Base-by-base conservation (phyloP, 257 asterid genomes). In the Capsicum rhomboideum region DNA sequence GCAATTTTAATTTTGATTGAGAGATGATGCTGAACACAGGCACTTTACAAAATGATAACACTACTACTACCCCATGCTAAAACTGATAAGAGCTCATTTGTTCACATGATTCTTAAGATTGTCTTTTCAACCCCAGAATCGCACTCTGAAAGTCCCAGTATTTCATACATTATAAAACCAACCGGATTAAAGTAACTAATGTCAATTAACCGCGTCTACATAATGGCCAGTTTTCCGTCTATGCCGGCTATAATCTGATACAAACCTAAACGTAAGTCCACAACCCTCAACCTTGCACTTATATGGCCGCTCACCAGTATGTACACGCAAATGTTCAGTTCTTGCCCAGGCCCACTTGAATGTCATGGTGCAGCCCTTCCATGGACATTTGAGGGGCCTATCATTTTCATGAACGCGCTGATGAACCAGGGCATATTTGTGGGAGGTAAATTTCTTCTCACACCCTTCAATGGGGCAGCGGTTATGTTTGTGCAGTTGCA, bases 331-430 rank as follows among this genome's bases (percentile, higher is more conserved):
- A 86, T 95, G 99, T 83, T 95, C 98, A 10, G 98, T 95, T 82
- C 98, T 90, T 3, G 99, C 98, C 99, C 99, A 95, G 12, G 98
- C 97, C 99, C 99, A 95, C 87, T 95, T 95, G 67, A 94, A 95
- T 6, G 98, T 86, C 99, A 95, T 91, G 11, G 85, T 83, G 90
- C 97, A 94, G 61, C 98, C 98, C 16, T 90, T 85, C 99, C 98
- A 95, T 6, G 97, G 82, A 82, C 99, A 95, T 87, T 92, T 95
- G 74, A 95, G 90, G 21, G 98, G 99, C 88, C 98, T 89, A 20
- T 94, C 93, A 78, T 93, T 94, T 28, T 90, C 91, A 74, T 95
- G 99, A 18, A 95, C 99, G 6, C 97, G 95, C 85, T 93, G 93
- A 86, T 95, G 99, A 34, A 82, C 88, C 44, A 89, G 50, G 6